Conservation (phyloP, 371 early-diverging fungal species). For the Lichtheimia hyalospora region DNA sequence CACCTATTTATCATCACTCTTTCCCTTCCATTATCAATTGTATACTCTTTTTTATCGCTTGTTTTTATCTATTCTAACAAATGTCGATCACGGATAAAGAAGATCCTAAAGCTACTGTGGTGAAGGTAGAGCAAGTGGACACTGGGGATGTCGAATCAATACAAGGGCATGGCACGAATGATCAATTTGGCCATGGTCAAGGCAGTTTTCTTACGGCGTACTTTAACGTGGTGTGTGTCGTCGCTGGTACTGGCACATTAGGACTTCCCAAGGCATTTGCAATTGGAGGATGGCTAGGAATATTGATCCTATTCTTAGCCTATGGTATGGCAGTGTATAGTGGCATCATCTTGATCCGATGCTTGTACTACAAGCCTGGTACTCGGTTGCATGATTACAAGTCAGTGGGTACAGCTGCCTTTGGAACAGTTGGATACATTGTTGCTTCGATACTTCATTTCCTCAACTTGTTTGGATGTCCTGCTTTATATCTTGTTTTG, state of each 20-base stretch:
- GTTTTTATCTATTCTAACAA: background rate
- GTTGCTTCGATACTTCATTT: constrained; percentile 69
- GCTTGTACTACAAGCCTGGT: constrained; percentile 42
- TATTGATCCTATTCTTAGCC: constrained; percentile 36
- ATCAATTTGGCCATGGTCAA: constrained; percentile 33
- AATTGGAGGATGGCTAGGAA: constrained; percentile 44
- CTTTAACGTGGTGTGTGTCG: constrained; percentile 72
- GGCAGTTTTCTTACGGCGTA: constrained; percentile 49
- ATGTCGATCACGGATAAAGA: background rate
- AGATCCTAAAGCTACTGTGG: background rate
- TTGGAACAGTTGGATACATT: constrained; percentile 48
- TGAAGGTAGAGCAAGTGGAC: background rate
- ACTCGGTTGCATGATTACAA: constrained; percentile 59
- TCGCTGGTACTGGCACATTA: constrained; percentile 85
- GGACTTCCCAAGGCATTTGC: constrained; percentile 59
- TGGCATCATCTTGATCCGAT: constrained; percentile 37
- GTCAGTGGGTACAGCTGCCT: constrained; percentile 66
- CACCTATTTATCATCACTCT: background rate
- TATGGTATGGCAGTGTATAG: constrained; percentile 40
- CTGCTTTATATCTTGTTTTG: constrained; percentile 79
- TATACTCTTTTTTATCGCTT: background rate
- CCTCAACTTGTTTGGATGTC: constrained; percentile 68
- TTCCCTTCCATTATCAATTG: background rate
- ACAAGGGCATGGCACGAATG: no score
- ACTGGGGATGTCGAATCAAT: background rate